Base-by-base conservation (phyloP, 441 rosid genomes). In the Arabidopsis lyrata region DNA sequence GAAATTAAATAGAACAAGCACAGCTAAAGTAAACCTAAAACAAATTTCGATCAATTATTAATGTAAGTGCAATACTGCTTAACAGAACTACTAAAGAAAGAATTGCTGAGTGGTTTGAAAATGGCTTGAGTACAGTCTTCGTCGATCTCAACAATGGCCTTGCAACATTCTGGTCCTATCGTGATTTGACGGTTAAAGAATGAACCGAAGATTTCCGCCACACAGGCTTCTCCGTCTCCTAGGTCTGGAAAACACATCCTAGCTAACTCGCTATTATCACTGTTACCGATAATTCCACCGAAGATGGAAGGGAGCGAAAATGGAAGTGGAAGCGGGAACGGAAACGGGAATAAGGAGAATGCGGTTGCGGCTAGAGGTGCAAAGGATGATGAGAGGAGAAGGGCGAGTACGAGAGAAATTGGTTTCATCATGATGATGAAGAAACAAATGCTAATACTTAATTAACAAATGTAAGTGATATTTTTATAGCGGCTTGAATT, bases 121-220 rank as follows among this genome's bases (percentile, higher is more conserved):
- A 73, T 6, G 8, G 71, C 65, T 64, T 55, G 41, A 24, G 71
- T 34, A 24, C 77, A 73, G 13, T 73, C 71, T 56, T 45, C 15
- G 8, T 64, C 68, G 4, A 73, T 56, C 50, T 45, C 71, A 65
- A 12, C n/a, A 36, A 73, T 64, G 50, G 77, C 71, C 32, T 73
- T 73, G 58, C 77, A 73, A 35, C 77, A 73, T 35, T 64, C 71
- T 0, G 77, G 71, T 73, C 77, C 57, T 55, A 64, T 53, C 5
- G 41, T n/a, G 4, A 73, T 73, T 36, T 47, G 58, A 22, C 47
- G 47, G 49, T 55, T 65, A 65, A 47, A 56, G 71, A 48, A 65
- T 8, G 77, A 73, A 1, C 77, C 77, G 4, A 56, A 45, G 27
- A 73, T 45, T n/a, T 73, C 77, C 0, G 65, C 71, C n/a, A 73